phyloP scores from a whole-genome alignment of 106 monocot genomes.

The Dactylorhiza incarnata region DNA sequence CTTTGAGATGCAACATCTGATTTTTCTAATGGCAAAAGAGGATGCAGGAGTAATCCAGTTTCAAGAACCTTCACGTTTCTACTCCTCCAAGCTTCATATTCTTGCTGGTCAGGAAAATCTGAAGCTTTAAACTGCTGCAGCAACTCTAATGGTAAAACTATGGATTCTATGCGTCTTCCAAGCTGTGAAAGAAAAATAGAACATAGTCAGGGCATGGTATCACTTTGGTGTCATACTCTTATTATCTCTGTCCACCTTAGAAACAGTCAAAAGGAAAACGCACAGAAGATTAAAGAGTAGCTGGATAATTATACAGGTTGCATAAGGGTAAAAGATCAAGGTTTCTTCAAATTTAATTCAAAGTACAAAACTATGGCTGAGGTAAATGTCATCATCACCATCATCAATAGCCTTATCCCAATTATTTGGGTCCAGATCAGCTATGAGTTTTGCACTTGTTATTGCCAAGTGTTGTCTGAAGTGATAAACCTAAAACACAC shows the following conservation, averaged over 20 bases:
- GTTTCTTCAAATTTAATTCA: not conserved
- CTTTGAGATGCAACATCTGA: constrained; percentile 58
- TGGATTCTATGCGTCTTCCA: constrained; percentile 73
- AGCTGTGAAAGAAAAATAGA: constrained; percentile 30
- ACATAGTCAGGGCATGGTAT: not conserved
- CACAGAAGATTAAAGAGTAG: not conserved
- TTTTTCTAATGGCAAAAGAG: constrained; percentile 46
- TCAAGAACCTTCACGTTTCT: constrained; percentile 84
- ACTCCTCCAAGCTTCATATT: constrained; percentile 58
- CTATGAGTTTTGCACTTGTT: too few relatives aligned
- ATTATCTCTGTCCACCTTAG: not conserved
- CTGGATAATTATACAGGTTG: not conserved
- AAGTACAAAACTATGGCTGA: not conserved
- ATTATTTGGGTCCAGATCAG: too few relatives aligned
- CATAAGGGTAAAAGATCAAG: not conserved
- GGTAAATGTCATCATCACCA: not conserved
- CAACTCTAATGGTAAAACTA: constrained; percentile 75
- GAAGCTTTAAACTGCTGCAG: constrained; percentile 89
- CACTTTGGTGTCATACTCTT: not conserved
- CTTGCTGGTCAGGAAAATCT: constrained; percentile 73
- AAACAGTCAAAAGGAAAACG: not conserved
- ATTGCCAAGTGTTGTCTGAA: too few relatives aligned
- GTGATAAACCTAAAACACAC: too few relatives aligned
- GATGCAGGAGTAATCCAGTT: constrained; percentile 71
- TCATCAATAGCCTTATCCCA: too few relatives aligned